Evolutionary conservation across 1,139 yeast species (phyloP), one percentile per base, ranked within the genome.

Genomic region (Starmera stellimalicola): DNA sequence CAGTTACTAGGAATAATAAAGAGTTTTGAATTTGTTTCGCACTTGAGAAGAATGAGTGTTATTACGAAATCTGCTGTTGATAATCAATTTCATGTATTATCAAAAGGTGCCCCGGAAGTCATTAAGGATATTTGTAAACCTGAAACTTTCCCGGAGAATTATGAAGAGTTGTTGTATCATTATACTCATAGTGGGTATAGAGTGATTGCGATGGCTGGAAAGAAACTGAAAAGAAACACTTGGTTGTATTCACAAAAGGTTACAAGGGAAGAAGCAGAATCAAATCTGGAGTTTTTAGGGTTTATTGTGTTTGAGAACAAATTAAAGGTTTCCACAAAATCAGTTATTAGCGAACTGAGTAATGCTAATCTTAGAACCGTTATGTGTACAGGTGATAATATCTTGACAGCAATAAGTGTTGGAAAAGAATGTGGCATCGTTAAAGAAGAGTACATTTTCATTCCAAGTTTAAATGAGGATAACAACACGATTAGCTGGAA

Each of bases 61-160:
- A 56, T 87, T 37, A 74, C 77, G 15, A 68, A 68, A 34, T 58
- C 65, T 7, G 61, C 53, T 31, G n/a, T n/a, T n/a, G 25, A 22
- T 22, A 56, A 57, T 19, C 42, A 55, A 28, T 52, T 58, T 34
- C 60, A 58, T 40, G 73, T 83, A 0, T 80, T 73, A 52, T 82
- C 93, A 11, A 91, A 91, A 53, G 99, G 99, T 33, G 98, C 99
- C 0, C 99, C 99, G 0, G 99, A 91, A 55, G 84, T 88, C n/a
- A 83, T 91, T 70, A 63, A 69, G 25, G 81, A 77, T 19, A 74
- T 91, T 27, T 91, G 98, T 58, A 60, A 62, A 14, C 72, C 76
- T 2, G 73, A 70, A 16, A 62, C 88, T 0, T 57, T 93, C 29
- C 98, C 99, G 0, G 52, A 56, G 2, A 73, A 87, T 50, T 93